Conservation (phyloP, 2,329 filamentous ascomycete genomes). For the Trichoderma sp. region DNA sequence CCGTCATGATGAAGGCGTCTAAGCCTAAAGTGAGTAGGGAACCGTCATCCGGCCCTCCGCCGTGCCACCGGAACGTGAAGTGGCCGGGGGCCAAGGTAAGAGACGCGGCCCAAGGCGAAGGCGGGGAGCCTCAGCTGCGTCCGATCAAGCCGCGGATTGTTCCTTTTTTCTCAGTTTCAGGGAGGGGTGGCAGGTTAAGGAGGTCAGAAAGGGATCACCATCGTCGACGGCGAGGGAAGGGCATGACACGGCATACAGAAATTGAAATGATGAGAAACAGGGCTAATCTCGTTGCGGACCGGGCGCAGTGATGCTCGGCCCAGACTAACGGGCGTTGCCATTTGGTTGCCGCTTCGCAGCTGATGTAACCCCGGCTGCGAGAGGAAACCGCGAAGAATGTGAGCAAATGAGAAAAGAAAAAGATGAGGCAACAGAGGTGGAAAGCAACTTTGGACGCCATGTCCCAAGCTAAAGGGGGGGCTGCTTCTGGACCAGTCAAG, state of each 20-base stretch:
- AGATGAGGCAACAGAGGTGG: neutral
- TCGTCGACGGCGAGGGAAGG: neutral
- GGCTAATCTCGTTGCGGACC: slow-evolving; percentile 21
- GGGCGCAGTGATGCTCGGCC: slow-evolving; percentile 11
- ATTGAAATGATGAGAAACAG: slow-evolving; percentile 22
- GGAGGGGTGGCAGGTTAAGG: slow-evolving; percentile 6
- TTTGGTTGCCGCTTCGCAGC: slow-evolving; percentile 7
- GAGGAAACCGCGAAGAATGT: neutral
- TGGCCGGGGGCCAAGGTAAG: slow-evolving; percentile 6
- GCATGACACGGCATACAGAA: slow-evolving; percentile 2
- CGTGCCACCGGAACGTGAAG: slow-evolving; percentile 16
- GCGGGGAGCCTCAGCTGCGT: slow-evolving; percentile 19
- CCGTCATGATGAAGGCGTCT: slow-evolving; percentile 8
- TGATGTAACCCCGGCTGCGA: slow-evolving; percentile 7
- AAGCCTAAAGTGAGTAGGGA: slow-evolving; percentile 17
- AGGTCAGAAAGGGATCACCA: slow-evolving; percentile 17
- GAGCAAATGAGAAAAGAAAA: slow-evolving; percentile 1
- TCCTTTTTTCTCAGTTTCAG: neutral
- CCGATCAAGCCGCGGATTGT: slow-evolving; percentile 12
- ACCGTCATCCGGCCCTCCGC: slow-evolving; percentile 17
- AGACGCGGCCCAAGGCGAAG: slow-evolving; percentile 6
- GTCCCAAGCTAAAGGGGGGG: neutral
- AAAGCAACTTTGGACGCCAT: neutral
- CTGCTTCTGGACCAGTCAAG: neutral
- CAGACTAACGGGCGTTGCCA: slow-evolving; percentile 13